Evolutionary conservation across 1,139 yeast species (phyloP), one percentile per base, ranked within the genome.

Genomic region (Kurtzmaniella quercitrusa): DNA sequence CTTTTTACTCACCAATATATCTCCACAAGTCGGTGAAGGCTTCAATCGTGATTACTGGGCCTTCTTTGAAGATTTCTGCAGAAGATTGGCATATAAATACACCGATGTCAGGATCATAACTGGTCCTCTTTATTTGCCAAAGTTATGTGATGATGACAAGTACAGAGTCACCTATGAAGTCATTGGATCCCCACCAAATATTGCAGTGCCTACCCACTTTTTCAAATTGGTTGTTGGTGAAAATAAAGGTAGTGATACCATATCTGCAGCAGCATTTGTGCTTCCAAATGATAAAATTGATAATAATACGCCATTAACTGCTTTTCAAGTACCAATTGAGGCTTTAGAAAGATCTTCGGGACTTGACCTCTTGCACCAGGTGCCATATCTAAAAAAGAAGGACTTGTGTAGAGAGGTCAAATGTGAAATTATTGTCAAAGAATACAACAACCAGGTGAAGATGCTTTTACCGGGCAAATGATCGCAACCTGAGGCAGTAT

Each of bases 41-140:
- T 93, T 93, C 70, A 93, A 93, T 65, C 75, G 98, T 52, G 98
- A 93, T 62, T 90, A 73, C 56, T 93, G 99, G 99, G 95, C 97
- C 1, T 96, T 90, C 63, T 80, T 94, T 49, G 99, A 93, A 63
- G 87, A 87, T 56, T 93, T 93, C 60, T 82, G 84, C 43, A 75
- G 99, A 48, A 73, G 88, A 44, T 72, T 93, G 51, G 85, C 96
- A 5, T 56, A 65, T 16, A 71, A 72, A 43, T 93, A 86, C 62
- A 77, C 77, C 45, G 75, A 81, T 42, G 96, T 94, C 12, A 74
- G 97, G 48, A 75, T 93, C 39, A 83, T 93, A 61, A 93, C 98
- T 0, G 99, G 99, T 3, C 98, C 98, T 1, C 70, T 94, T 46
- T 93, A 83, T 59, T 75, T 93, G 46, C 98, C 99, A 4, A 85